Conservation (phyloP, 495 filamentous ascomycete genomes). For the Neurospora sp. region DNA sequence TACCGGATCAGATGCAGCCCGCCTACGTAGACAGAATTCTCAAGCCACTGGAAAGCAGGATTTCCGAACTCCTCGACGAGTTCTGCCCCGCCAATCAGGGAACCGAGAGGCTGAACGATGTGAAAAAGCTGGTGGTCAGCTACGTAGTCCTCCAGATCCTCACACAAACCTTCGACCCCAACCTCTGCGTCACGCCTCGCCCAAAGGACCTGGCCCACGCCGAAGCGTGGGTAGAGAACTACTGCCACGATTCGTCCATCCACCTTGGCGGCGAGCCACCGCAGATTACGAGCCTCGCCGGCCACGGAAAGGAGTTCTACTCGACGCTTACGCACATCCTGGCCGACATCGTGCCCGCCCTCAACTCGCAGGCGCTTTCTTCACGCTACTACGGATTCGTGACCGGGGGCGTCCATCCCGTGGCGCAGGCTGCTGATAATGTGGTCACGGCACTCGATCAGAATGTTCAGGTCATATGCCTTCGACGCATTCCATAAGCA, state of each 20-base stretch:
- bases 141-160: not conserved
- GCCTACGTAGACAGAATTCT: not conserved
- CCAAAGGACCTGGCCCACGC: not conserved
- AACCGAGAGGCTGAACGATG: not conserved
- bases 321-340: slow-evolving; percentile 34
- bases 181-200: not conserved
- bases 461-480: slow-evolving; percentile 82
- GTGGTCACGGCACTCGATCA: slow-evolving; percentile 71
- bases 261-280: not conserved
- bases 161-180: not conserved
- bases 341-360: slow-evolving; percentile 52
- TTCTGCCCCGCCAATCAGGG: not conserved
- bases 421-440: slow-evolving; percentile 77
- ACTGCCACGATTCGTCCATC: not conserved
- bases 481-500: slow-evolving; percentile 53
- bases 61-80: not conserved
- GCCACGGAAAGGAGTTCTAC: not conserved
- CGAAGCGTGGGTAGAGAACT: not conserved
- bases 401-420: slow-evolving; percentile 68
- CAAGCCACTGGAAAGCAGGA: not conserved
- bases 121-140: not conserved
- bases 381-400: slow-evolving; percentile 79
- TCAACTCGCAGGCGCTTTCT: slow-evolving; percentile 52
- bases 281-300: not conserved
- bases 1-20: not conserved